Evolutionary conservation across 1,139 yeast species (phyloP).

Genomic region (Saccharomycopsis hybrid): DNA sequence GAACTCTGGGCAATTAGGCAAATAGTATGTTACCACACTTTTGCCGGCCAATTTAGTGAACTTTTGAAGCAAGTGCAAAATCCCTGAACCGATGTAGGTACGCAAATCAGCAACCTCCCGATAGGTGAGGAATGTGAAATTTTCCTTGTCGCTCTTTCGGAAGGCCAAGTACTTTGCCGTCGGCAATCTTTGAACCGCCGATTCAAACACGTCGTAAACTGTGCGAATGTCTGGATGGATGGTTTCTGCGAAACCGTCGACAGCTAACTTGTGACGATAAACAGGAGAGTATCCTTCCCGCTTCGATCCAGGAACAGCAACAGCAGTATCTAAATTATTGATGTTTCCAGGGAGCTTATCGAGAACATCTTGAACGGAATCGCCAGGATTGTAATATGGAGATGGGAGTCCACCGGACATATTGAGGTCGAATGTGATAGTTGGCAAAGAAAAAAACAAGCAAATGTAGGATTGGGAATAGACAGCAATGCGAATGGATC

Average conservation of each 20-base stretch:
- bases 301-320: conserved; percentile 6
- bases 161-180: conserved; percentile 33
- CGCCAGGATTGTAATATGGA: conserved; percentile 9
- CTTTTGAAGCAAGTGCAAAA: conserved; percentile 15
- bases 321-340: neutral
- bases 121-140: conserved; percentile 1
- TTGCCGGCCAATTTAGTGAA: conserved; percentile 21
- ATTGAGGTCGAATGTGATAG: too few relatives aligned
- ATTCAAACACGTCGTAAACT: conserved; percentile 34
- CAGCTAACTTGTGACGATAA: conserved; percentile 11
- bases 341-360: neutral
- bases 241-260: conserved; percentile 27
- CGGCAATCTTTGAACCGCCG: conserved; percentile 28
- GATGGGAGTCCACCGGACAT: conserved; percentile 1
- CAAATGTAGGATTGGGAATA: too few relatives aligned
- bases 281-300: conserved; percentile 20
- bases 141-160: neutral
- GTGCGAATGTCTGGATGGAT: conserved; percentile 38
- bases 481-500: too few relatives aligned
- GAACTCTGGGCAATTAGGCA: conserved; percentile 44
- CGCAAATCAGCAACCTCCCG: neutral
- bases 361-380: conserved; percentile 11
- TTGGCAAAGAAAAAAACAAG: too few relatives aligned
- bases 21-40: conserved; percentile 5
- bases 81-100: conserved; percentile 1